These are phyloP conservation scores for Suaeda aralocaspica DNA, from an alignment of 148 eudicot species.

Conservation along the genomic window DNA sequence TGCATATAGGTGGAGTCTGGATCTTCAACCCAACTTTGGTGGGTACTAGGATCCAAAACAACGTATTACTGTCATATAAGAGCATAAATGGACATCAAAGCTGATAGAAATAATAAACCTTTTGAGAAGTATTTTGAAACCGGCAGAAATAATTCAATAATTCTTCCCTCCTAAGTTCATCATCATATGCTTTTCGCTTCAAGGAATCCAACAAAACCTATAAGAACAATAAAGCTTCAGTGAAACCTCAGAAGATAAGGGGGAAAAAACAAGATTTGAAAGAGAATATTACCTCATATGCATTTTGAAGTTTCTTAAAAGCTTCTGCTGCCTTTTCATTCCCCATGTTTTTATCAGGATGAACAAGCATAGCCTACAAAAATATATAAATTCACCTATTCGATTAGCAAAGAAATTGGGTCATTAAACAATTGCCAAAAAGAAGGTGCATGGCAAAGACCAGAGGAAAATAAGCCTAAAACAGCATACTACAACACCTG, in stretches of 20 bases:
- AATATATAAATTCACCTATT: conserved; percentile 13
- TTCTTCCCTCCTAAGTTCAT: conserved; percentile 87
- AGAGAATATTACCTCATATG: conserved; percentile 67
- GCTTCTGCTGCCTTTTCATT: conserved; percentile 99
- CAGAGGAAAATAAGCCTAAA: conserved; percentile 1
- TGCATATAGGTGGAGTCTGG: background rate
- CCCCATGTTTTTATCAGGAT: conserved; percentile 99
- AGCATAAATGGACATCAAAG: background rate
- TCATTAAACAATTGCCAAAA: conserved; percentile 10
- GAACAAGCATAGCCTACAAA: conserved; percentile 95
- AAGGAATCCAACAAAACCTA: conserved; percentile 78
- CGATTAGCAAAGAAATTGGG: background rate
- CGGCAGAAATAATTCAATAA: conserved; percentile 71
- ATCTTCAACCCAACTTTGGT: background rate
- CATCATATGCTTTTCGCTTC: conserved; percentile 85
- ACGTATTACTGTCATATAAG: background rate
- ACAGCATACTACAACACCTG: background rate
- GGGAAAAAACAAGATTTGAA: background rate
- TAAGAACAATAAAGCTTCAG: conserved; percentile 2
- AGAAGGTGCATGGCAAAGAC: background rate
- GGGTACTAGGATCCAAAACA: background rate
- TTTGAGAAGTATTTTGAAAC: conserved; percentile 59
- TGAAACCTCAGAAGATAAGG: background rate
- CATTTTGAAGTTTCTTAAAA: conserved; percentile 97
- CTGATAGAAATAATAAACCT: conserved; percentile 38